Percentiles rank a stretch among this genome's conserved stretches.
Conservation (phyloP, 2,329 filamentous ascomycete genomes). For the Cercospora sp. region DNA sequence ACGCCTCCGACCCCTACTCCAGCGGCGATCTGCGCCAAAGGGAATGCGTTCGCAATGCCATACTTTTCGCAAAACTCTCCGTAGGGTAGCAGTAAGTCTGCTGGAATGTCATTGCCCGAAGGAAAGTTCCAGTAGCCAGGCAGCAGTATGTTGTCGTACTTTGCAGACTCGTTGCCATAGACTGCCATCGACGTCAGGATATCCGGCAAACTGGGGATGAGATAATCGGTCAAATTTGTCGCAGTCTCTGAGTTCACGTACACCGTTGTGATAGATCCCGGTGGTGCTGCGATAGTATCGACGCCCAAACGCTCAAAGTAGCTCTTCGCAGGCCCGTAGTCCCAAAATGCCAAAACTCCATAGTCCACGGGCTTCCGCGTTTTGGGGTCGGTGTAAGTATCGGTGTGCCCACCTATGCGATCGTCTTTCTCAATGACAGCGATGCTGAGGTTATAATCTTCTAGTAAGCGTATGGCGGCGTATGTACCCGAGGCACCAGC, state of each 20-base stretch:
- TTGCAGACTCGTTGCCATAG: constrained; percentile 4
- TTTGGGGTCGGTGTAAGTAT: constrained; percentile 8
- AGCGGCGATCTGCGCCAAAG: neutral
- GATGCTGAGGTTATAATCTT: constrained; percentile 22
- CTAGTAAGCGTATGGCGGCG: constrained; percentile 22
- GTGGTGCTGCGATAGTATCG: neutral
- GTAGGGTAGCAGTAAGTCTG: constrained; percentile 13
- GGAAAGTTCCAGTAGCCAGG: constrained; percentile 22
- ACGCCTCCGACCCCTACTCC: constrained; percentile 14
- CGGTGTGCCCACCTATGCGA: constrained; percentile 15
- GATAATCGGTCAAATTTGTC: constrained; percentile 3
- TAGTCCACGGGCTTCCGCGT: constrained; percentile 13
- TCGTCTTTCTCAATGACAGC: constrained; percentile 17
- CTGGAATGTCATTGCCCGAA: constrained; percentile 6
- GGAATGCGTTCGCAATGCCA: neutral
- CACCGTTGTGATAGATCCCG: neutral
- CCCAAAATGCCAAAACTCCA: constrained; percentile 15
- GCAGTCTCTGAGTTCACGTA: constrained; percentile 11
- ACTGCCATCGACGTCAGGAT: neutral
- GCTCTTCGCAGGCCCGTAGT: constrained; percentile 6
- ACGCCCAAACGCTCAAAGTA: constrained; percentile 11
- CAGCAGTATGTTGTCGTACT: constrained; percentile 14
- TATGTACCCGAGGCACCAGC: constrained; percentile 24
- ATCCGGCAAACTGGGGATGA: neutral
- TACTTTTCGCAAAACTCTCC: constrained; percentile 17